These are phyloP conservation scores for Aspergillus hancockii DNA, from an alignment of 495 filamentous ascomycete species.

Conservation along the genomic window DNA sequence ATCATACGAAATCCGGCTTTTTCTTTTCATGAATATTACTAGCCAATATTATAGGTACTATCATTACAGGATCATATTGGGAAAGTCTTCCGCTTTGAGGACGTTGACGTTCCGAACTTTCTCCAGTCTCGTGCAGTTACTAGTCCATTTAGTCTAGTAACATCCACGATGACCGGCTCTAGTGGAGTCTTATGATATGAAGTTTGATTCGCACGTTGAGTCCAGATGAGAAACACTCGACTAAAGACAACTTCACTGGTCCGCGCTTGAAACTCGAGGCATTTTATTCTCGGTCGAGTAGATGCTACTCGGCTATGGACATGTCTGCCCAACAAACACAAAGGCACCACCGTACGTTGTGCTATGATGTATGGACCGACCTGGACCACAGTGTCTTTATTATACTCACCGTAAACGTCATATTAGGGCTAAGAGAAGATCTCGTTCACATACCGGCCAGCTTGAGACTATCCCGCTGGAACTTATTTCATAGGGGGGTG, in stretches of 20 bases:
- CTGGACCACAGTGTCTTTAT: too few relatives aligned
- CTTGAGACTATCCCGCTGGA: not conserved
- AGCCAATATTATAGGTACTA: not conserved
- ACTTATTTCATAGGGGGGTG: not conserved
- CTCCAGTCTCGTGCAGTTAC: conserved; percentile 8
- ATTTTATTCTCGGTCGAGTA: conserved; percentile 15
- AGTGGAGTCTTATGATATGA: conserved; percentile 13
- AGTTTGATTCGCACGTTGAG: conserved; percentile 13
- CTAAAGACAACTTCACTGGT: conserved; percentile 14
- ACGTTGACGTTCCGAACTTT: conserved; percentile 5
- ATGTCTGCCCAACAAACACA: not conserved
- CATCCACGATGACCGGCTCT: conserved; percentile 5
- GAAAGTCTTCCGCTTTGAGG: not conserved
- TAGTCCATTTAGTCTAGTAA: conserved; percentile 11
- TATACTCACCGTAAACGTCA: too few relatives aligned
- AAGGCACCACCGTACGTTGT: not conserved
- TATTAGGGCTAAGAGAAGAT: not conserved
- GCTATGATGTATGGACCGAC: too few relatives aligned
- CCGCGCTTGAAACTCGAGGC: conserved; percentile 12
- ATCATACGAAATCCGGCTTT: not conserved
- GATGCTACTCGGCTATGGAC: too few relatives aligned
- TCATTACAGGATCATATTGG: not conserved
- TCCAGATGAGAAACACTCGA: conserved; percentile 14
- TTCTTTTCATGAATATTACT: not conserved
- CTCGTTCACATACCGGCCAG: not conserved